Evolutionary conservation across 441 rosid species (phyloP).

Genomic region (Arabidopsis lyrata): DNA sequence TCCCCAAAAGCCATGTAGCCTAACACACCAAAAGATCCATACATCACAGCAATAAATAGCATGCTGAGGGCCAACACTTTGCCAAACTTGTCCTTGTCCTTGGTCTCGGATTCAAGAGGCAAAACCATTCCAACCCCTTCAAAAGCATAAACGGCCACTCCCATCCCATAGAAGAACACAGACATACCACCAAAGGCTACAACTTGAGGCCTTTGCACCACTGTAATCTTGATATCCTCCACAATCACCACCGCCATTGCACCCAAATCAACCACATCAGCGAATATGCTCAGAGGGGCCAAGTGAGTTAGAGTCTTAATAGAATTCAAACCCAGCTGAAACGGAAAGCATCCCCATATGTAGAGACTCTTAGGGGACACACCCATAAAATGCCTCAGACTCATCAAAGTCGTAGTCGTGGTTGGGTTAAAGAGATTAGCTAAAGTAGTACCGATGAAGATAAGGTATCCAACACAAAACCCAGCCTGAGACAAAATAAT

Average conservation of each 20-base stretch:
- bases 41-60: constrained; percentile 58
- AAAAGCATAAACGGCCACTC: constrained; percentile 79
- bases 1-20: constrained; percentile 84
- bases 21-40: constrained; percentile 71
- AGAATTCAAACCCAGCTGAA: constrained; percentile 78
- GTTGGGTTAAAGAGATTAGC: constrained; percentile 47
- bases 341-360: constrained; percentile 76
- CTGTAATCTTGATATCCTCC: constrained; percentile 53
- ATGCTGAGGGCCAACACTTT: constrained; percentile 55
- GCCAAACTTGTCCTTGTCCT: constrained; percentile 70
- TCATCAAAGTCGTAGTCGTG: not conserved
- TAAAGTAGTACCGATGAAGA: constrained; percentile 50
- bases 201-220: constrained; percentile 53
- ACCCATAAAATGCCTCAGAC: constrained; percentile 45
- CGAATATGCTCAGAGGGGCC: constrained; percentile 88
- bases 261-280: constrained; percentile 80
- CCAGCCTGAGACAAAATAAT: constrained; percentile 75
- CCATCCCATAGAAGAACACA: constrained; percentile 73
- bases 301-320: constrained; percentile 70
- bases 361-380: constrained; percentile 58
- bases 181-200: constrained; percentile 67
- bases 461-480: constrained; percentile 51
- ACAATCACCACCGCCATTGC: constrained; percentile 76
- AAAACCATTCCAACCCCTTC: constrained; percentile 85
- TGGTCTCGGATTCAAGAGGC: constrained; percentile 77